Percentiles rank a stretch among this genome's conserved stretches.
phyloP scores from a whole-genome alignment of 192 early-diverging fungal genomes.

The Coemansia sp. region DNA sequence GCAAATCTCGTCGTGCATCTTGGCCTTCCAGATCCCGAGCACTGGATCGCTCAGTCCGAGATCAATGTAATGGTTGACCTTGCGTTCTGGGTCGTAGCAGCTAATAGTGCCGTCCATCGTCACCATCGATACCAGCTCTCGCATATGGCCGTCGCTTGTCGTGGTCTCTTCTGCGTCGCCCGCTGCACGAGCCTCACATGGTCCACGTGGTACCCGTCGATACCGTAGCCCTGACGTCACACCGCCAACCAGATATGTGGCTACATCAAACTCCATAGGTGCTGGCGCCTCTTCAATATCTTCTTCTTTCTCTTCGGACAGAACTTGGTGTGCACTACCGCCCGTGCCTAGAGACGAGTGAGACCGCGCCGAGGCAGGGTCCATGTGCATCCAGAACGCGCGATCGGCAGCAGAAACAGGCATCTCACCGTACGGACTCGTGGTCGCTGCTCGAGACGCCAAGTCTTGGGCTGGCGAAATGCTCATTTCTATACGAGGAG shows the following conservation, averaged over 20 bases:
- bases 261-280: conserved; percentile 50
- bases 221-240: conserved; percentile 40
- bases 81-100: conserved; percentile 47
- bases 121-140: conserved; percentile 48
- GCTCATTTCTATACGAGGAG: no score
- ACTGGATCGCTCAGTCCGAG: conserved; percentile 43
- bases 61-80: conserved; percentile 42
- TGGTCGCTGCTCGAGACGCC: neutral
- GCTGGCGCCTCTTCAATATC: conserved; percentile 55
- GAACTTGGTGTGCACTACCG: conserved; percentile 16
- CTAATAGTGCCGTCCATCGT: conserved; percentile 51
- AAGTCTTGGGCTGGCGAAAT: neutral
- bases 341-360: conserved; percentile 52
- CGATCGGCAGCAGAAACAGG: conserved; percentile 12
- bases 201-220: conserved; percentile 27
- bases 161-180: neutral
- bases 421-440: conserved; percentile 21
- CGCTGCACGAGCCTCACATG: neutral
- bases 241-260: conserved; percentile 52
- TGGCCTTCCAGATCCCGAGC: conserved; percentile 54
- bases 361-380: conserved; percentile 39
- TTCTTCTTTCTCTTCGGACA: conserved; percentile 33
- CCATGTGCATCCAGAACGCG: conserved; percentile 26
- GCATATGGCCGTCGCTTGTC: neutral
- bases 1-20: conserved; percentile 53